Percentiles rank a stretch among this genome's conserved stretches.
These are phyloP conservation scores for Trametes gibbosa DNA, from an alignment of 768 basidiomycete genomes.

Conservation along the genomic window DNA sequence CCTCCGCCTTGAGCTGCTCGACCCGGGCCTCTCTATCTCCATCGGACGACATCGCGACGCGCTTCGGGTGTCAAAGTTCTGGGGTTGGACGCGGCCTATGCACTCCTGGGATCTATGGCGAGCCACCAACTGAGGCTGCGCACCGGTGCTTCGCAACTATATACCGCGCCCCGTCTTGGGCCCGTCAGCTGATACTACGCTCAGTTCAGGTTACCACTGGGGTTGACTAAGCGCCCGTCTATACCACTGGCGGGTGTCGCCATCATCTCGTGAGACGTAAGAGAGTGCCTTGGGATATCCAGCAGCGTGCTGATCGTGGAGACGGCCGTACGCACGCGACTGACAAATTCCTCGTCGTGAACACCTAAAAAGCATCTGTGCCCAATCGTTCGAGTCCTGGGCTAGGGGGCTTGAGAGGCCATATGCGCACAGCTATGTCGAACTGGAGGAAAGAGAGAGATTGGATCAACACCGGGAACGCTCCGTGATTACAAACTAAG, in stretches of 20 bases:
- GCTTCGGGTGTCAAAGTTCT: background rate
- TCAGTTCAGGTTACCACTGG: background rate
- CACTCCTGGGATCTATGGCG: background rate
- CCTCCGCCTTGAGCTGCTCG: conserved; percentile 38
- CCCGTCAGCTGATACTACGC: background rate
- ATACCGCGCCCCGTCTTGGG: background rate
- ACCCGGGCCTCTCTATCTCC: conserved; percentile 8
- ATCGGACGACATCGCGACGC: conserved; percentile 6
- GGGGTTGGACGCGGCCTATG: too few species aligned
- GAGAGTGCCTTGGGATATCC: too few species aligned
- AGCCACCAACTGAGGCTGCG: background rate
- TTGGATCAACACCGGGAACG: conserved; percentile 21
- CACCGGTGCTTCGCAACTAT: background rate
- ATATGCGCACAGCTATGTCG: background rate
- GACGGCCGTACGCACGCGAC: background rate
- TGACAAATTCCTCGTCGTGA: too few species aligned
- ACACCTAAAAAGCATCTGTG: background rate
- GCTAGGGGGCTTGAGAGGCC: background rate
- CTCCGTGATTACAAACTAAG: conserved; percentile 19
- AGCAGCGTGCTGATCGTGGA: too few species aligned
- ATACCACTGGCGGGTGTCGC: background rate
- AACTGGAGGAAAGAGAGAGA: conserved; percentile 14
- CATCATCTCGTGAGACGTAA: background rate
- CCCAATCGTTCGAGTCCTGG: background rate
- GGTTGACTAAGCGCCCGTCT: background rate